Base-by-base conservation (phyloP, 2,329 filamentous ascomycete species). In the Alternaria brassicae region DNA sequence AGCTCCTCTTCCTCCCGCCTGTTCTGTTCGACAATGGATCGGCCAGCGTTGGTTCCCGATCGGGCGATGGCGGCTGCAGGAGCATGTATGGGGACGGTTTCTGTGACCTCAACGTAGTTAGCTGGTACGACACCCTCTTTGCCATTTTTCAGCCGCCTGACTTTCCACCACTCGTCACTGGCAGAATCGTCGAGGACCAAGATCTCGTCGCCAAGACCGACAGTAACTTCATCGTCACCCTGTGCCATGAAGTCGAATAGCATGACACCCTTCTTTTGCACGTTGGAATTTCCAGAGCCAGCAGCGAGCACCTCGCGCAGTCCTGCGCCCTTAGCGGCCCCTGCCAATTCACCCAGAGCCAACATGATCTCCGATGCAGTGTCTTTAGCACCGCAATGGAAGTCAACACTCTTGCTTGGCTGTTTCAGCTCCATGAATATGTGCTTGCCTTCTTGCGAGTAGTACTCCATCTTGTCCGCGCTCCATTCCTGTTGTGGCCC, bases 111-210 rank as follows among this genome's bases (percentile, higher is more conserved):
- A 69, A 99, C 89, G 73, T 98, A 99, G 79, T 92, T 97, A 82
- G 93, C 95, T 13, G 95, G 95, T 8, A 99, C 93, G 25, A 99
- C 95, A 37, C 95, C 95, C 80, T 97, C 92, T 74, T 93, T 95
- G 68, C 92, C 92, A 75, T 93, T 98, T 81, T 93, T 96, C 63
- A 97, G 74, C 34, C 93, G 88, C 60, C 91, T 88, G 34, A 99
- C 92, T 82, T 95, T 93, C 94, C 95, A 98, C 95, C 95, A 99
- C 75, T 99, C 95, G 59, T 97, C 93, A 63, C 93, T 97, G 79
- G 93, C 95, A 32, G 84, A 87, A 72, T 97, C 93, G 74, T 99
- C 94, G 56, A 98, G 78, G 53, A 99, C 83, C 41, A 96, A 82
- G 39, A 99, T 94, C 73, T 99, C 94, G 73, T 99, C 95, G 39